Evolutionary conservation across 495 filamentous ascomycete species (phyloP), one percentile per base, ranked within the genome.

Genomic region (Hypoxylon trugodes): DNA sequence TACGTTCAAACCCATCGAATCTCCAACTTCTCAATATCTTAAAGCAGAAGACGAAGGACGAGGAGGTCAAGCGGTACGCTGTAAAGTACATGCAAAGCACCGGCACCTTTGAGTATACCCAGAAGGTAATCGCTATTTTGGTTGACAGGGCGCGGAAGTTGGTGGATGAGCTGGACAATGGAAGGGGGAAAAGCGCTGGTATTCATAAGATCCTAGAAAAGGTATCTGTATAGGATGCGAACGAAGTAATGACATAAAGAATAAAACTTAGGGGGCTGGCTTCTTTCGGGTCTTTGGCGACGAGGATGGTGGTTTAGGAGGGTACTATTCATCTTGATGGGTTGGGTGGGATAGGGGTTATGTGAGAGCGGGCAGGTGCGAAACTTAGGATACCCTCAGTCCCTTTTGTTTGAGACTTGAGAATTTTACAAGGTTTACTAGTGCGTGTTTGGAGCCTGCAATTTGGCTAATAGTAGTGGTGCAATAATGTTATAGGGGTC

Each of bases 41-140:
- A 16, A 90, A 90, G 75, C 95, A 98, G 73, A 91, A 90, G 74
- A 92, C 94, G 0, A 84, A 78, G 22, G 89, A 96, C 66, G 88
- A 90, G 16, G 90, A 93, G 70, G 89, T 98, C 56, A 98, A 98
- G 79, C 78, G 84, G 42, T 97, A 94, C 70, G 95, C 96, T 0
- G 87, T 97, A n/a, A 79, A 78, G 28, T 97, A 96, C 67, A 96
- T 98, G 92, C 86, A 96, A 73, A 80, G 82, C 55, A 94, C 88
- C 1, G 92, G 92, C 10, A 96, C 87, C 64, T 98, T 98, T 73
- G 87, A 88, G 52, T 95, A 98, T 72, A 93, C 89, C 13, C 79
- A 84, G 48, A 79, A 84, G 46, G 89, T 96, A 2, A 73, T 98
- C 32, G 67, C 71, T 16, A 84, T 88, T 32, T 71, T 97, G 66